Evolutionary conservation across 495 filamentous ascomycete species (phyloP), one percentile per base, ranked within the genome.

Genomic region (Talaromyces wortmannii): DNA sequence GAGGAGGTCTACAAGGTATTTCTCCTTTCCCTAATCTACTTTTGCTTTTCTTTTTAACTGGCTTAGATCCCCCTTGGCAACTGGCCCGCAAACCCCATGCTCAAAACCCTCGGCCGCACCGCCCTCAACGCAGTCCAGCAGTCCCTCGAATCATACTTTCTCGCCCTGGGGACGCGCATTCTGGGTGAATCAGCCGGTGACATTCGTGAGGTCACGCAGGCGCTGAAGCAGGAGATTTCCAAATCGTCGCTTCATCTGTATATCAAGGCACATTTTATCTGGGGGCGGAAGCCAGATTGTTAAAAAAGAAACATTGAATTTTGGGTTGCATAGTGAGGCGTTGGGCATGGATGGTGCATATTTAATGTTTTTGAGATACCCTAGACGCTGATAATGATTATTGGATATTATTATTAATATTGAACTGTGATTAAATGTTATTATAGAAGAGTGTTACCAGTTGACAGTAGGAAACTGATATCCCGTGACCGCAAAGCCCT

Each of bases 151-250:
- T 78, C 76, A 3, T 75, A 83, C 44, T 75, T 70, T 3, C 70
- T 80, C 15, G 74, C 73, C 15, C 65, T 83, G 2, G 82, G 84
- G 48, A 84, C 80, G 0, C 73, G 75, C n/a, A 74, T 78, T 0
- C 61, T 81, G n/a, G 79, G 79, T 0, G 78, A 74, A 63, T 56
- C 63, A 0, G 16, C 68, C 55, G 72, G 70, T n/a, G 69, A 85
- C 61, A 74, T 81, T 23, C 64, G 59, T 23, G 71, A 76, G 18
- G 61, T 71, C 18, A 65, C 70, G 2, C 65, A 63, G 50, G 66
- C 66, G 7, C 66, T 62, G 36, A 63, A 70, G 57, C 59, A 70
- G 2, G 63, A 67, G 50, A 67, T 71, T 12, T 67, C 66, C n/a
- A 58, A 59, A 7, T 70, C 73, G 52, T 36, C 72, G n/a, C 36